Percentiles rank a stretch among this genome's conserved stretches.
Evolutionary conservation across 805 yeast genomes (phyloP).

Genomic region (Lipomyces chichibuensis): DNA sequence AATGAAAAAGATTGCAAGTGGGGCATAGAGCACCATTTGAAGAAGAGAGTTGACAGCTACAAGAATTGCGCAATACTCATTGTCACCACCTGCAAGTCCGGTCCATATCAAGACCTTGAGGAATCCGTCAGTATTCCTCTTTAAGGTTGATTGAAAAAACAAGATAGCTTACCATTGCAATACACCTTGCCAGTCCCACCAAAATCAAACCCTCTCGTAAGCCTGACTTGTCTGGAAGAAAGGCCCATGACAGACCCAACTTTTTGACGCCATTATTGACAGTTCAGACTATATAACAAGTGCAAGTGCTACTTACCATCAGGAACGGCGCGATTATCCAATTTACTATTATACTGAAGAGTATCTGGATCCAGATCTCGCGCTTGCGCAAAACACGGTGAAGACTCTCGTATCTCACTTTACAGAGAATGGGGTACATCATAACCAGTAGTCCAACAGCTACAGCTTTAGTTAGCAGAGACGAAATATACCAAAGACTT

Average conservation of each 20-base stretch:
- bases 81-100: conserved; percentile 56
- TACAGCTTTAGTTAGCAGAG: neutral
- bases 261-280: neutral
- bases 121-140: neutral
- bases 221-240: conserved; percentile 52
- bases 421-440: conserved; percentile 62
- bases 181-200: conserved; percentile 63
- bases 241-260: conserved; percentile 57
- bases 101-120: conserved; percentile 44
- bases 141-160: neutral
- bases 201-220: conserved; percentile 58
- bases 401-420: conserved; percentile 55
- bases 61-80: conserved; percentile 54
- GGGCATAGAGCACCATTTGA: conserved; percentile 58
- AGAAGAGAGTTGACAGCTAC: conserved; percentile 55
- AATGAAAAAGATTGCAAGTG: conserved; percentile 54
- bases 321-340: conserved; percentile 61
- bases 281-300: neutral
- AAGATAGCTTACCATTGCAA: conserved; percentile 51
- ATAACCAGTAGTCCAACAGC: conserved; percentile 56
- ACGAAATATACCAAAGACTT: neutral
- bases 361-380: conserved; percentile 41
- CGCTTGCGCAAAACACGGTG: conserved; percentile 40
- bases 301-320: conserved; percentile 46
- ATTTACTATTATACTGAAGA: conserved; percentile 51